phyloP scores from a whole-genome alignment of 345 rosid genomes.

The Kandelia obovata region DNA sequence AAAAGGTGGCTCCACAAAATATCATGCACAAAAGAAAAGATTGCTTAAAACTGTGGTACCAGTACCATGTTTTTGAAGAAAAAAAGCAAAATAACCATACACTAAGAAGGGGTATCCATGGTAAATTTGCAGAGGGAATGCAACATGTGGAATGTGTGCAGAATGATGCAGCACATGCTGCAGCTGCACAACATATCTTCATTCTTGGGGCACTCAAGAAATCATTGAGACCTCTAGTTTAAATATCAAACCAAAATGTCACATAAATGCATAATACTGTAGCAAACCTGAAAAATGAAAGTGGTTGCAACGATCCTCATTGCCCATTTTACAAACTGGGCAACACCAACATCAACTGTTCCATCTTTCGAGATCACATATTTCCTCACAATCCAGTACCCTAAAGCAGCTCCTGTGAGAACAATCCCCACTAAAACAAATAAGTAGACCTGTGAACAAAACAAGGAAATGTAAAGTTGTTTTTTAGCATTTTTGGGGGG shows the following conservation, averaged over 20 bases:
- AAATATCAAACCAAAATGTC: conserved; percentile 3
- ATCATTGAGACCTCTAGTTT: neutral
- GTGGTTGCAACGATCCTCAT: conserved; percentile 70
- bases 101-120: neutral
- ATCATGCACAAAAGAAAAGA: too few species aligned
- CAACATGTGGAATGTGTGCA: too few species aligned
- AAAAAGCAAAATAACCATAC: neutral
- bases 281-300: conserved; percentile 65
- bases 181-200: neutral
- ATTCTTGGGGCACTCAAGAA: conserved; percentile 1
- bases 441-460: conserved; percentile 53
- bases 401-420: conserved; percentile 90
- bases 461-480: neutral
- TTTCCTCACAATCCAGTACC: conserved; percentile 88
- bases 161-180: neutral
- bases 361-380: conserved; percentile 77
- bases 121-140: neutral
- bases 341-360: conserved; percentile 69
- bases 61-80: neutral
- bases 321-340: conserved; percentile 93
- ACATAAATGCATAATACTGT: conserved; percentile 3
- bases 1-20: too few species aligned
- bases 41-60: too few species aligned
- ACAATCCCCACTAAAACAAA: conserved; percentile 59
- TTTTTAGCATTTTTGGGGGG: too few species aligned